These are phyloP conservation scores for Populus euphratica DNA, from an alignment of 345 rosid species.

Conservation along the genomic window DNA sequence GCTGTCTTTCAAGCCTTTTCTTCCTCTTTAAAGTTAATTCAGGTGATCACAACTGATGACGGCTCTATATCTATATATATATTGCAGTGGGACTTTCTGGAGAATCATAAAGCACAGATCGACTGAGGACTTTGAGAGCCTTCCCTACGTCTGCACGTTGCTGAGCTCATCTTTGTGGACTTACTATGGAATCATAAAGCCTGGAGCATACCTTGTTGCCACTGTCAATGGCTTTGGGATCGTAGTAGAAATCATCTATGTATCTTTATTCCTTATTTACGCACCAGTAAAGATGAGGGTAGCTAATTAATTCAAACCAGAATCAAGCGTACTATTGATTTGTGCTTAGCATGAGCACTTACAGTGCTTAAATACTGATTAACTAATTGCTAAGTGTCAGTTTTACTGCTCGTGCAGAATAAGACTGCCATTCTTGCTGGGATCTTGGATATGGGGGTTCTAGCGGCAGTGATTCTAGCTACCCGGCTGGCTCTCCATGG, in stretches of 20 bases:
- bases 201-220: slow-evolving; percentile 63
- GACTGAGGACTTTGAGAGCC: slow-evolving; percentile 64
- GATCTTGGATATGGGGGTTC: too few relatives aligned
- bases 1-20: too few relatives aligned
- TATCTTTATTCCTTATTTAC: slow-evolving; percentile 48
- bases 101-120: slow-evolving; percentile 45
- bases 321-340: too few relatives aligned
- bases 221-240: slow-evolving; percentile 75
- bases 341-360: too few relatives aligned
- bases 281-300: slow-evolving; percentile 46
- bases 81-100: slow-evolving; percentile 51
- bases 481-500: too few relatives aligned
- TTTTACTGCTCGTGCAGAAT: too few relatives aligned
- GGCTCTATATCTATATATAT: background rate
- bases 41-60: too few relatives aligned
- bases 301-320: background rate
- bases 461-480: too few relatives aligned
- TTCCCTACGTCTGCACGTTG: slow-evolving; percentile 71
- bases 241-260: slow-evolving; percentile 48
- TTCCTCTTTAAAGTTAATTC: too few relatives aligned
- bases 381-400: too few relatives aligned
- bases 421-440: too few relatives aligned
- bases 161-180: slow-evolving; percentile 68
- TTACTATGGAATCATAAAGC: slow-evolving; percentile 65
- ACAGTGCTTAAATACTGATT: too few relatives aligned